phyloP scores from a whole-genome alignment of 257 asterid genomes.

The Solanum boliviense region DNA sequence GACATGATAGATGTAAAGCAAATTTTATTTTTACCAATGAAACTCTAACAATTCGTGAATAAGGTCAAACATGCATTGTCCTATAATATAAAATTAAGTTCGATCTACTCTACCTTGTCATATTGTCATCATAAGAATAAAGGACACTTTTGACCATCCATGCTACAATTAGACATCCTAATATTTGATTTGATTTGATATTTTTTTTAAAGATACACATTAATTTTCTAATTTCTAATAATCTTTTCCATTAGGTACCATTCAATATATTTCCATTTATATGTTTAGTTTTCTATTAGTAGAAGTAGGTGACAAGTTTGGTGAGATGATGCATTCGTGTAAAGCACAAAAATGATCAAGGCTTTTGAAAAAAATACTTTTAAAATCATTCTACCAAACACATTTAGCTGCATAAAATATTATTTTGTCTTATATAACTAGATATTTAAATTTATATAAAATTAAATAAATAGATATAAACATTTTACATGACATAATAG shows the following conservation, averaged over 20 bases:
- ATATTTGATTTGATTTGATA: too few species aligned
- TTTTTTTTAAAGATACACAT: not conserved
- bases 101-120: fast-evolving
- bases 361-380: not conserved
- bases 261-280: not conserved
- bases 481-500: fast-evolving
- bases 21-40: too few species aligned
- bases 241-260: not conserved
- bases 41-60: not conserved
- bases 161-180: not conserved
- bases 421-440: too few species aligned
- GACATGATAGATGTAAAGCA: not conserved
- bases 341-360: not conserved
- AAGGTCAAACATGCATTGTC: too few species aligned
- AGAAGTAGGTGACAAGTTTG: not conserved
- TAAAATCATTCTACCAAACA: not conserved
- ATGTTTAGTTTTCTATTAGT: not conserved
- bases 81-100: too few species aligned
- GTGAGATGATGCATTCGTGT: not conserved
- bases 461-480: too few species aligned
- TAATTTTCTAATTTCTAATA: not conserved
- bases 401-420: too few species aligned
- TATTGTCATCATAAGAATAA: not conserved
- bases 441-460: too few species aligned
- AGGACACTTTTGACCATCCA: not conserved